Conservation (phyloP, 2,329 filamentous ascomycete genomes). For the Nannizziopsis arthrosporioides region DNA sequence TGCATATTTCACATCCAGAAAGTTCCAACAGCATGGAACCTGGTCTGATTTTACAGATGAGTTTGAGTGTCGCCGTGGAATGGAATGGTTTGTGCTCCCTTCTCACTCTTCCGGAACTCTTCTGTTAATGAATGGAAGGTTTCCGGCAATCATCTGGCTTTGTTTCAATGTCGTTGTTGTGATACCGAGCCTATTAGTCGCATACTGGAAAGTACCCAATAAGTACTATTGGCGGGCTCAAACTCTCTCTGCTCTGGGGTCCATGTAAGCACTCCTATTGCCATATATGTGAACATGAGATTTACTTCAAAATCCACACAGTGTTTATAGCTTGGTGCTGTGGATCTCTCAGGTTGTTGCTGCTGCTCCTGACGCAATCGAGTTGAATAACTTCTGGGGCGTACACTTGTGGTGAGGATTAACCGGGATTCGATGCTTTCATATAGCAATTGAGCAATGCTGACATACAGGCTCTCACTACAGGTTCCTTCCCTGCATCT, state of each 20-base stretch:
- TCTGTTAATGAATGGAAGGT: conserved; percentile 29
- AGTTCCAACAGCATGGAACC: conserved; percentile 49
- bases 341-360: neutral
- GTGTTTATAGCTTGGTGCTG: conserved; percentile 1
- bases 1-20: conserved; percentile 48
- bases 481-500: conserved; percentile 43
- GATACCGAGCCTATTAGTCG: conserved; percentile 19
- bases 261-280: too few relatives aligned
- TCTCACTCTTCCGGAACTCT: neutral
- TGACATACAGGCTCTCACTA: neutral
- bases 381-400: conserved; percentile 7
- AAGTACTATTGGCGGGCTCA: conserved; percentile 52
- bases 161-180: too few relatives aligned
- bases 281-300: too few relatives aligned
- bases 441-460: neutral
- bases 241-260: conserved; percentile 31
- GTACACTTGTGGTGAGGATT: conserved; percentile 8
- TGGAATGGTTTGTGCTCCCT: conserved; percentile 44
- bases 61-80: conserved; percentile 39
- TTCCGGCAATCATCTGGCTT: conserved; percentile 54
- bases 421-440: neutral
- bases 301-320: neutral
- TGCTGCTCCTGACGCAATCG: neutral
- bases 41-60: conserved; percentile 38
- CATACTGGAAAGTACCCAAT: conserved; percentile 47